Base-by-base conservation (phyloP, 352 stramenopile genomes). In the Phytophthora hibernalis region DNA sequence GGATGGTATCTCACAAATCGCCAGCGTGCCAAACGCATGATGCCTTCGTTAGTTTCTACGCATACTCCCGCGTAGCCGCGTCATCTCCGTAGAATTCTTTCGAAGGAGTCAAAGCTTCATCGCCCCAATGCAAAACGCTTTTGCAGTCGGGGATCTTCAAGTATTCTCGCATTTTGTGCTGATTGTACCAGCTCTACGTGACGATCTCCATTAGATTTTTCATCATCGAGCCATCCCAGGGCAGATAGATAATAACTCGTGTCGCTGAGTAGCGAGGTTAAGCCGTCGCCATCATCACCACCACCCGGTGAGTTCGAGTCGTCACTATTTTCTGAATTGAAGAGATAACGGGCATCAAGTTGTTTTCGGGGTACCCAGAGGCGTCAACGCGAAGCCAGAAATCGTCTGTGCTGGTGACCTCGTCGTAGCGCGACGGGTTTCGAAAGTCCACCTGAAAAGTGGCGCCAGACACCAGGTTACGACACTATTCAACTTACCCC, bases 351-450 rank as follows among this genome's bases (percentile, higher is more conserved):
- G 35, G 30, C 35, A 11, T 73, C 21, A 42, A 57, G 45, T 20
- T 44, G 38, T 18, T 49, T 70, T 13, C 47, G 65, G 33, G 53
- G 42, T 43, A 20, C 60, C 35, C 50, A 20, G 59, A 31, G 9
- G 61, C n/a, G 53, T 89, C 73, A 5, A 87, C 67, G 15, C 70
- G 72, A 1, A 91, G 75, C 80, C 83, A 90, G 40, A 90, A 87
- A 5, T 75, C 72, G 33, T 91, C 80, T 8, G 72, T 68, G 22
- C 58, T 20, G 0, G 73, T 76, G 49, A 91, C 58, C 16, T 80
- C 75, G 13, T 75, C 70, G 12, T 70, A 61, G 16, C 80, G 71
- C 33, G 67, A 85, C 15, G 77, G 80, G 43, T 87, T 70, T n/a
- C 63, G 43, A 53, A 90, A 91, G 56, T 91, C 83, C 1, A 76